Conservation (phyloP, 2,329 filamentous ascomycete genomes). For the Cryoendolithus antarcticus region DNA sequence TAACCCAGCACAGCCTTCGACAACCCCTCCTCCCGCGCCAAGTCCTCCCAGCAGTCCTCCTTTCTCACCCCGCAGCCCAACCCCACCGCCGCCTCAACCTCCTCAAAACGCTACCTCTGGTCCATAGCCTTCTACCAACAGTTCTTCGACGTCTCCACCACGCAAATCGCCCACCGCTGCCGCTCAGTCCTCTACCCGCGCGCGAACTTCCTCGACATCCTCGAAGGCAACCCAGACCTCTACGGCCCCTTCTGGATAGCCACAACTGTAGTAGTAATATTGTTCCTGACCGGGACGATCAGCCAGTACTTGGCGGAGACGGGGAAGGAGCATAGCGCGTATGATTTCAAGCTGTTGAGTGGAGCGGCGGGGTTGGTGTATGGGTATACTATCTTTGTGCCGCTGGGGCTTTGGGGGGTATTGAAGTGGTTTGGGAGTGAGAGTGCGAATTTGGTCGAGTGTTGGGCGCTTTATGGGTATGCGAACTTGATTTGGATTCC, state of each 20-base stretch:
- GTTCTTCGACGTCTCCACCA: constrained; percentile 97
- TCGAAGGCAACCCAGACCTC: constrained; percentile 91
- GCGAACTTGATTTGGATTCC: constrained; percentile 95
- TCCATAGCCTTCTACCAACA: constrained; percentile 86
- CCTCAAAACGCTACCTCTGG: constrained; percentile 78
- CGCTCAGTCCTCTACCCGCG: constrained; percentile 80
- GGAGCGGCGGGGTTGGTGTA: constrained; percentile 88
- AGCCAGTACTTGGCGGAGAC: constrained; percentile 70
- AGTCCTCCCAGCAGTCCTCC: constrained; percentile 28
- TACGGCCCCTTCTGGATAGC: constrained; percentile 99
- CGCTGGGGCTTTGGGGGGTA: constrained; percentile 71
- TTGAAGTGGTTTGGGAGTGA: constrained; percentile 94
- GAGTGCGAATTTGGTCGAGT: constrained; percentile 84
- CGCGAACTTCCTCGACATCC: constrained; percentile 88
- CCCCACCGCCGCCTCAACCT: constrained; percentile 13
- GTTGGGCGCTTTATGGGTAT: constrained; percentile 92
- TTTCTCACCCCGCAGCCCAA: constrained; percentile 22
- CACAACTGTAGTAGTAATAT: constrained; percentile 87
- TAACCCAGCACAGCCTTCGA: constrained; percentile 15
- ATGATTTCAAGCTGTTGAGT: constrained; percentile 81
- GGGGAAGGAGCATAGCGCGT: constrained; percentile 61
- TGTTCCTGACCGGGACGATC: constrained; percentile 92
- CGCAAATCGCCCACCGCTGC: constrained; percentile 75
- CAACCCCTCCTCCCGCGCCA: constrained; percentile 30
- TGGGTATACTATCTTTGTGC: constrained; percentile 78